phyloP scores from a whole-genome alignment of 352 stramenopile genomes.

The Pythium aquatile region DNA sequence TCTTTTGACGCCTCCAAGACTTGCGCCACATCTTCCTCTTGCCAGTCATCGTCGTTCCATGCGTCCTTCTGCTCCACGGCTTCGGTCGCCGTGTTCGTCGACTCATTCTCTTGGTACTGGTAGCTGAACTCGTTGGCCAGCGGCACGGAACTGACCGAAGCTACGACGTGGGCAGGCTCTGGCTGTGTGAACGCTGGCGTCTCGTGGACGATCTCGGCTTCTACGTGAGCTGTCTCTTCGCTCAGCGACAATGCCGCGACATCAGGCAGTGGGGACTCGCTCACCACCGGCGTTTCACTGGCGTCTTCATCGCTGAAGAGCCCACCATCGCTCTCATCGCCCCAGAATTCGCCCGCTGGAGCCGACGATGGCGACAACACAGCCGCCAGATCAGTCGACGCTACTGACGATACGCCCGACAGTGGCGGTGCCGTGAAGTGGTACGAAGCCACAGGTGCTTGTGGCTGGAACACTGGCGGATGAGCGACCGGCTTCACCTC shows the following conservation, averaged over 20 bases:
- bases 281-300: conserved; percentile 38
- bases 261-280: conserved; percentile 15
- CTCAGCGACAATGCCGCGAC: conserved; percentile 13
- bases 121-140: background rate
- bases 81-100: background rate
- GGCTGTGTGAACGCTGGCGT: background rate
- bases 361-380: conserved; percentile 24
- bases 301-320: conserved; percentile 66
- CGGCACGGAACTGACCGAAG: background rate
- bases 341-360: conserved; percentile 59
- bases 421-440: background rate
- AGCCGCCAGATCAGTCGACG: conserved; percentile 25
- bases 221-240: background rate
- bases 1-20: background rate
- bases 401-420: conserved; percentile 2
- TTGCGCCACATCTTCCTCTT: background rate
- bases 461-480: background rate
- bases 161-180: background rate
- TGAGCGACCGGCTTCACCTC: background rate
- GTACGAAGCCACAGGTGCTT: background rate
- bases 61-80: background rate
- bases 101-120: background rate
- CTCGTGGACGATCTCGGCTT: background rate
- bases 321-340: conserved; percentile 48
- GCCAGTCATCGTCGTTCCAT: conserved; percentile 5